Evolutionary conservation across 345 rosid species (phyloP).

Genomic region (Eucalyptus marginata): DNA sequence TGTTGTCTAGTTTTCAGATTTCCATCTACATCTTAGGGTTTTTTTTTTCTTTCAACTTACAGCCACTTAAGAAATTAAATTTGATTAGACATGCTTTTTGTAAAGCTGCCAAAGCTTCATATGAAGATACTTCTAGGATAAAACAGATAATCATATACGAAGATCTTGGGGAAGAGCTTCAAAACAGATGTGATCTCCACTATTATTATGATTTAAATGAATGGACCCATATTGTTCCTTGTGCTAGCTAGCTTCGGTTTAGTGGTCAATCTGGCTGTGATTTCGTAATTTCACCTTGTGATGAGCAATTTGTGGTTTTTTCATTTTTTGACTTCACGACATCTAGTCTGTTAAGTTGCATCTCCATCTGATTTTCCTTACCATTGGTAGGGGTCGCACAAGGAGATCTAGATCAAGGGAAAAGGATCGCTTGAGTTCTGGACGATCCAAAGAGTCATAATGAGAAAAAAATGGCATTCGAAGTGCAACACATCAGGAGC

Average conservation of each 20-base stretch:
- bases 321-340: background rate
- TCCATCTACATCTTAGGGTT: background rate
- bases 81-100: background rate
- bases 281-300: background rate
- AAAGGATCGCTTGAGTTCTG: background rate
- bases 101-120: background rate
- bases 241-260: background rate
- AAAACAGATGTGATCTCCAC: background rate
- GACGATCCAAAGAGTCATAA: background rate
- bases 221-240: background rate
- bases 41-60: background rate
- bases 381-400: slow-evolving; percentile 18
- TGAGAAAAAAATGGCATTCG: background rate
- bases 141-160: background rate
- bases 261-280: background rate
- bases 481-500: background rate
- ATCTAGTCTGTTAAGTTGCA: background rate
- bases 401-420: slow-evolving; percentile 45
- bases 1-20: background rate
- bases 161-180: background rate
- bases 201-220: background rate
- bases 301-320: background rate
- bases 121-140: background rate
- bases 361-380: background rate
- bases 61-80: background rate